phyloP scores from a whole-genome alignment of 2,329 filamentous ascomycete genomes.

The Furcasterigmium furcatum region DNA sequence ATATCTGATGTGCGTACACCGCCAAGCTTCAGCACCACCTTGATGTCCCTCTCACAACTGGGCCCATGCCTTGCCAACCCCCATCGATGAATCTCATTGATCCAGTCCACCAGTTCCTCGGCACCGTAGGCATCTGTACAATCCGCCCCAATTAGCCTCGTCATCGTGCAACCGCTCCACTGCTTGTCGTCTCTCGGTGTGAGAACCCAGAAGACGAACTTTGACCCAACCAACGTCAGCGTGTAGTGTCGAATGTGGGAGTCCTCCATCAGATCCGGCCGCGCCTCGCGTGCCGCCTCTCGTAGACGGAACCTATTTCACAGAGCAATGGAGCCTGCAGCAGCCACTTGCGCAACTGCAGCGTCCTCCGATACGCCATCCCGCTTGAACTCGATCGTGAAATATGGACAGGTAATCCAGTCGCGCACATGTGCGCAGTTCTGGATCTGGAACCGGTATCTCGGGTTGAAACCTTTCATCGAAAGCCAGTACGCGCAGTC shows the following conservation, averaged over 20 bases:
- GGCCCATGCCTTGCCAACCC: background rate
- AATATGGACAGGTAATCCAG: background rate
- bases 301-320: background rate
- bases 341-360: background rate
- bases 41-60: background rate
- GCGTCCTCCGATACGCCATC: background rate
- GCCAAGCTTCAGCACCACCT: background rate
- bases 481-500: background rate
- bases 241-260: background rate
- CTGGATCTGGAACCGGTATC: background rate
- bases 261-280: background rate
- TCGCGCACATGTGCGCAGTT: background rate
- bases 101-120: background rate
- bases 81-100: background rate
- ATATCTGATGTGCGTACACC: background rate
- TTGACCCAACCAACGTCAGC: background rate
- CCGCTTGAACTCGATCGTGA: background rate
- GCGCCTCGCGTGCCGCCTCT: background rate
- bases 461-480: background rate
- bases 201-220: background rate
- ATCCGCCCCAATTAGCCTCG: background rate
- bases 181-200: background rate
- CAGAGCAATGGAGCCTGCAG: background rate
- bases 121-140: background rate
- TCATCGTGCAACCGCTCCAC: background rate